Conservation (phyloP, 331 rosid species). For the Erythrophleum ivorense region DNA sequence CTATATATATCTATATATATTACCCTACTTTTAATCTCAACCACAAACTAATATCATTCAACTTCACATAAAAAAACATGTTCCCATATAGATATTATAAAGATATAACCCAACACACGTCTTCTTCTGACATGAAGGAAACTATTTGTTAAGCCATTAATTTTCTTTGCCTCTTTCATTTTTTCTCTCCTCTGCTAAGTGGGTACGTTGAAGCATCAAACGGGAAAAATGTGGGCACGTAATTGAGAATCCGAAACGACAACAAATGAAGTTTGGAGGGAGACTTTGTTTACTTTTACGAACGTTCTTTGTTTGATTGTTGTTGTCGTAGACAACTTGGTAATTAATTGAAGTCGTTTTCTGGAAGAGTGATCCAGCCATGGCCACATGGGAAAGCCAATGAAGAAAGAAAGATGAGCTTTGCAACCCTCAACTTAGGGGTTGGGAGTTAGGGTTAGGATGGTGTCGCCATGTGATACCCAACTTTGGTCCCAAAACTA, state of each 20-base stretch:
- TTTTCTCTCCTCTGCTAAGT: neutral
- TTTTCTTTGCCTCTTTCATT: neutral
- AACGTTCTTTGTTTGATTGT: constrained; percentile 49
- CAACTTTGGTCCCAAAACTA: constrained; percentile 46
- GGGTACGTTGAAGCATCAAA: constrained; percentile 21
- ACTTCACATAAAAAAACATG: too few species aligned
- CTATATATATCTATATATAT: neutral
- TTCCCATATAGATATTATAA: constrained; percentile 10
- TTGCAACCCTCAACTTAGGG: neutral
- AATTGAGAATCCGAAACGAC: constrained; percentile 53
- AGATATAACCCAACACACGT: constrained; percentile 31
- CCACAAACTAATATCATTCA: constrained; percentile 38
- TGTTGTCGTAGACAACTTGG: constrained; percentile 44
- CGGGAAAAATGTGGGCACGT: constrained; percentile 37
- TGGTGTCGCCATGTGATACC: neutral
- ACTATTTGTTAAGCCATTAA: constrained; percentile 21
- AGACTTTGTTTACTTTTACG: constrained; percentile 29
- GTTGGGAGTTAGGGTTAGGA: constrained; percentile 23
- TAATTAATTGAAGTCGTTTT: constrained; percentile 45
- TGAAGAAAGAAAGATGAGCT: constrained; percentile 14
- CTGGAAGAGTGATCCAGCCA: constrained; percentile 44
- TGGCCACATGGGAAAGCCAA: constrained; percentile 32
- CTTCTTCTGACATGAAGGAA: constrained; percentile 37
- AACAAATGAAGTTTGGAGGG: constrained; percentile 38
- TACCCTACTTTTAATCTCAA: constrained; percentile 24